Evolutionary conservation across 805 yeast species (phyloP).

Genomic region (Suhomyces sp.): DNA sequence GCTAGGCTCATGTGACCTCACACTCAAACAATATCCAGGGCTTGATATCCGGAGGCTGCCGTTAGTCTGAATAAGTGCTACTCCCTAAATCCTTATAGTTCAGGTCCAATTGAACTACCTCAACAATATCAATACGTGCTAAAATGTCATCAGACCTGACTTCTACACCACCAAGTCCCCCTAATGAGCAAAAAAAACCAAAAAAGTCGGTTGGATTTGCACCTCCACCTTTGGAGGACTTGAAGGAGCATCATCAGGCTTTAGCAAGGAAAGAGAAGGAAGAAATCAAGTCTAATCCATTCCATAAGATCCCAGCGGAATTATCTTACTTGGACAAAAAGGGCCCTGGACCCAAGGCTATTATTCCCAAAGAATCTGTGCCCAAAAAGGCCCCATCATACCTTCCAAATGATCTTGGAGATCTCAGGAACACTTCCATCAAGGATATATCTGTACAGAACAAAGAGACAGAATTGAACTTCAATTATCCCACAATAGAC

Average conservation of each 20-base stretch:
- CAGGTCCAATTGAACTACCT: too few species aligned
- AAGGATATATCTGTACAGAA: conserved; percentile 47
- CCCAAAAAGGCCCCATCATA: conserved; percentile 7
- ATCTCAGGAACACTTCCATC: conserved; percentile 50
- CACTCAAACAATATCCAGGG: too few species aligned
- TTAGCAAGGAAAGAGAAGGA: conserved; percentile 27
- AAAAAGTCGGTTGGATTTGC: conserved; percentile 42
- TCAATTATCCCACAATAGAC: conserved; percentile 50
- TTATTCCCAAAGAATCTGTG: conserved; percentile 12
- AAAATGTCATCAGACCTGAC: too few species aligned
- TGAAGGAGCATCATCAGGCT: conserved; percentile 33
- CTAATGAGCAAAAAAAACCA: conserved; percentile 6
- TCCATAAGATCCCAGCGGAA: conserved; percentile 43
- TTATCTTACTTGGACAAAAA: conserved; percentile 35
- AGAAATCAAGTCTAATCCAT: conserved; percentile 28
- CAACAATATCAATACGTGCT: too few species aligned
- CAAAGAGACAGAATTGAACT: conserved; percentile 48
- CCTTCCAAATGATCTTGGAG: conserved; percentile 33
- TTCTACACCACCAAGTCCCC: too few species aligned
- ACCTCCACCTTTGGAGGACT: conserved; percentile 35
- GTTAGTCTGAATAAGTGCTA: too few species aligned
- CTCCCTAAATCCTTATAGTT: too few species aligned
- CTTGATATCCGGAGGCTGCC: too few species aligned
- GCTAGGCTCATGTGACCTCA: too few species aligned
- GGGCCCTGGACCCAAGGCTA: conserved; percentile 30